A percentile compares a stretch with the other conserved stretches of the same genome.
Evolutionary conservation across 768 basidiomycete genomes (phyloP).

Genomic region (Lentinula lateritia): DNA sequence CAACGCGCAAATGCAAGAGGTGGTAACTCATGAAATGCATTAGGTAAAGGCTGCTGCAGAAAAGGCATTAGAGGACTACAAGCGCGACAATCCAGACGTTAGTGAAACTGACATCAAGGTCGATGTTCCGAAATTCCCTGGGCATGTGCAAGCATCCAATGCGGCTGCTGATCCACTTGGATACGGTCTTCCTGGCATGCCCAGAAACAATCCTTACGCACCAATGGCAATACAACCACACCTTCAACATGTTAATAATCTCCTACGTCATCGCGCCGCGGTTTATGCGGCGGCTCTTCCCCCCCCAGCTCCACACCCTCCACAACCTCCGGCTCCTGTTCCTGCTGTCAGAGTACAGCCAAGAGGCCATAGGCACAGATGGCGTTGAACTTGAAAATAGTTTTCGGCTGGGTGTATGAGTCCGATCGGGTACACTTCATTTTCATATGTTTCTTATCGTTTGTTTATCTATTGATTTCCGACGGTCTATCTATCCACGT

Average conservation of each 20-base stretch:
- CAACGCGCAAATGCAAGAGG: background rate
- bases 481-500: too few species aligned
- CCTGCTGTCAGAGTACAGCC: background rate
- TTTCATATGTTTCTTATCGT: too few species aligned
- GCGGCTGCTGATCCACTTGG: background rate
- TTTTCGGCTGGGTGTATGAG: too few species aligned
- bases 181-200: conserved; percentile 4
- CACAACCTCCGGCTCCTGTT: background rate
- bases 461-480: too few species aligned
- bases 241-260: background rate
- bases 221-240: background rate
- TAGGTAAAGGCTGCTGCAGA: conserved; percentile 69
- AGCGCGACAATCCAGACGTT: conserved; percentile 55
- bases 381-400: too few species aligned
- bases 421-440: too few species aligned
- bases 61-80: conserved; percentile 58
- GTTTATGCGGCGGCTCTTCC: background rate
- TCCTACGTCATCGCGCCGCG: background rate
- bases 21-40: background rate
- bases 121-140: conserved; percentile 48
- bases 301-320: background rate
- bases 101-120: conserved; percentile 56
- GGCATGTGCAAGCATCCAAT: conserved; percentile 8
- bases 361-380: background rate
- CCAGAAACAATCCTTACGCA: background rate